Evolutionary conservation across 768 basidiomycete genomes (phyloP).

Genomic region (Naganishia friedmannii): DNA sequence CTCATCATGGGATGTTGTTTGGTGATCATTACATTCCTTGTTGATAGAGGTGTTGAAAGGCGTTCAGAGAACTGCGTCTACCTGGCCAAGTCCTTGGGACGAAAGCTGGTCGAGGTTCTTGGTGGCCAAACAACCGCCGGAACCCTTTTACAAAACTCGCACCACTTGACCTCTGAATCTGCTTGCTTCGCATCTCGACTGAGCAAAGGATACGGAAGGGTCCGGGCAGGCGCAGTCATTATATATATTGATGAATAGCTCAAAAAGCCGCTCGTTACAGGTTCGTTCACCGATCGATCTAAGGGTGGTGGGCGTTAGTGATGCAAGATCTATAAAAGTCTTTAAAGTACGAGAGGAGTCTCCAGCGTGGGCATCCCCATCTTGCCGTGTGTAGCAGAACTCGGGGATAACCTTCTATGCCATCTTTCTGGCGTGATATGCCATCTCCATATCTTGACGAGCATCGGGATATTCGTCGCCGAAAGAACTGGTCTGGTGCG

Average conservation of each 20-base stretch:
- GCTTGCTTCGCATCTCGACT: too few relatives aligned
- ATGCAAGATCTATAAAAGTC: not conserved
- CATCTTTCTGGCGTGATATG: slow-evolving; percentile 12
- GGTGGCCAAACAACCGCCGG: too few relatives aligned
- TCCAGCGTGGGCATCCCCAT: not conserved
- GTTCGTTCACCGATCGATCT: not conserved
- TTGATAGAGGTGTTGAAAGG: too few relatives aligned
- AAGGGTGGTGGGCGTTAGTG: not conserved
- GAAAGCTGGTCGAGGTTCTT: too few relatives aligned
- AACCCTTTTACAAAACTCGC: too few relatives aligned
- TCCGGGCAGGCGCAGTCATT: not conserved
- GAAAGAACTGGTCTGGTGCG: not conserved
- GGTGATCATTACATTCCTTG: too few relatives aligned
- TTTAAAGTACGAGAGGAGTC: not conserved
- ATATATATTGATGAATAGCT: not conserved
- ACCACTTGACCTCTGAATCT: too few relatives aligned
- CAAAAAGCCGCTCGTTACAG: not conserved
- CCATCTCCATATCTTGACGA: slow-evolving; percentile 6
- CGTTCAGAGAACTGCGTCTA: too few relatives aligned
- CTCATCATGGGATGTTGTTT: too few relatives aligned
- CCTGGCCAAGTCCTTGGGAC: too few relatives aligned
- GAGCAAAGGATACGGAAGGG: too few relatives aligned
- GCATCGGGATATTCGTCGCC: not conserved
- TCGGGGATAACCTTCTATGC: not conserved
- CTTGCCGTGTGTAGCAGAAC: not conserved